A percentile compares a stretch with the other conserved stretches of the same genome.
phyloP scores from a whole-genome alignment of 2,329 filamentous ascomycete species.

The Penicillium sp. region DNA sequence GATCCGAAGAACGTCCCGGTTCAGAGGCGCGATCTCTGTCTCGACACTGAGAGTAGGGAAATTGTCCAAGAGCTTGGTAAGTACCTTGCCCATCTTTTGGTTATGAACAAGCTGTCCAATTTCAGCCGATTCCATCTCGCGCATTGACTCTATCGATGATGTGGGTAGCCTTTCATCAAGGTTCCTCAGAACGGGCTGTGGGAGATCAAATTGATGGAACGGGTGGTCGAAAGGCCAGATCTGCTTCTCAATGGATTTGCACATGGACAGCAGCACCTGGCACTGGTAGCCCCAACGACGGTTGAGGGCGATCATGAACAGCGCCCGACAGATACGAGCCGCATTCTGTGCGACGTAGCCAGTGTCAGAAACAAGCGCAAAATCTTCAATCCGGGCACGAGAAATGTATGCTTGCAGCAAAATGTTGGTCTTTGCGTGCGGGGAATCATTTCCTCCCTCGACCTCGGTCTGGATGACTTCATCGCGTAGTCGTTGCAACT shows the following conservation, averaged over 20 bases:
- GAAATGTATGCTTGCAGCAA: conserved; percentile 93
- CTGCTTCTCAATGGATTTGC: conserved; percentile 95
- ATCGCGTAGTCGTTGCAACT: conserved; percentile 73
- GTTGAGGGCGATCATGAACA: conserved; percentile 98
- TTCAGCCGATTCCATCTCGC: conserved; percentile 90
- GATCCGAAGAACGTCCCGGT: conserved; percentile 91
- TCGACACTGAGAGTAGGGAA: conserved; percentile 92
- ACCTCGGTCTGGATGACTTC: conserved; percentile 77
- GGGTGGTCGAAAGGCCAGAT: conserved; percentile 96
- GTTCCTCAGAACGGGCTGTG: conserved; percentile 78
- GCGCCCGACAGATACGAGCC: conserved; percentile 85
- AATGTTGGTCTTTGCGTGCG: conserved; percentile 94
- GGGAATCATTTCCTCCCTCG: conserved; percentile 63
- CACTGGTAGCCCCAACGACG: conserved; percentile 95
- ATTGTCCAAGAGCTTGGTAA: conserved; percentile 79
- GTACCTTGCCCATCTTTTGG: conserved; percentile 77
- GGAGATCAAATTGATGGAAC: conserved; percentile 90
- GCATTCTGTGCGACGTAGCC: conserved; percentile 96
- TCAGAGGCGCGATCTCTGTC: conserved; percentile 91
- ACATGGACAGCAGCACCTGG: conserved; percentile 82
- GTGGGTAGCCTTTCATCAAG: conserved; percentile 77
- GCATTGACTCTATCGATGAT: conserved; percentile 75
- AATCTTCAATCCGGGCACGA: conserved; percentile 83
- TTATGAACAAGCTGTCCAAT: conserved; percentile 93
- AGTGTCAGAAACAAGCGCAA: conserved; percentile 86